A percentile compares a stretch with the other conserved stretches of the same genome.
These are phyloP conservation scores for Citeromyces matritensis DNA, from an alignment of 805 yeast genomes.

Conservation along the genomic window DNA sequence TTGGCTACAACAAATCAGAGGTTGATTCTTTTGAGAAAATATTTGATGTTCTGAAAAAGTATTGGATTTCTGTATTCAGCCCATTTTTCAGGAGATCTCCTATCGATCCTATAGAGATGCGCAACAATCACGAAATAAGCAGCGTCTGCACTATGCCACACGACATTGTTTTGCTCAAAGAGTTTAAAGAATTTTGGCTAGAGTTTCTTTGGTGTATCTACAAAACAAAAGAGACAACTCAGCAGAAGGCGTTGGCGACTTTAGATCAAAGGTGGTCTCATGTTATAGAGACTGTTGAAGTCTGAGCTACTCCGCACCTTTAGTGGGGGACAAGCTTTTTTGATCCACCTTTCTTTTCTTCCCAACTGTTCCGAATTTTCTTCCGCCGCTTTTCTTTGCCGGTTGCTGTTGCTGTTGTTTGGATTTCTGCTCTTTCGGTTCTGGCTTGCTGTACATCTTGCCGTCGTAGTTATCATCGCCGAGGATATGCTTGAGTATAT, in stretches of 20 bases:
- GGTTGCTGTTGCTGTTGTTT: background rate
- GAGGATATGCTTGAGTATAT: background rate
- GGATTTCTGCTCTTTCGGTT: slow-evolving; percentile 2
- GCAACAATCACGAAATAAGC: slow-evolving; percentile 9
- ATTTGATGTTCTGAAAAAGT: slow-evolving; percentile 23
- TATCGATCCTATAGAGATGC: slow-evolving; percentile 7
- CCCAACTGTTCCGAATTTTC: background rate
- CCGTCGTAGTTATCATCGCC: background rate
- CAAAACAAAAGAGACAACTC: slow-evolving; percentile 14
- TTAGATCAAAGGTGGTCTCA: background rate
- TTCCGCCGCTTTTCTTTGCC: background rate
- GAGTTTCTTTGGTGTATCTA: slow-evolving; percentile 27
- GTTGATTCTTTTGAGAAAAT: slow-evolving; percentile 24
- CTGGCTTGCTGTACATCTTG: slow-evolving; percentile 1
- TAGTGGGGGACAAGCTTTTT: slow-evolving; percentile 6
- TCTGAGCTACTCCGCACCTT: background rate
- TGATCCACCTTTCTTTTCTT: slow-evolving; percentile 10
- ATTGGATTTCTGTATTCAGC: slow-evolving; percentile 43
- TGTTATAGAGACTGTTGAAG: background rate
- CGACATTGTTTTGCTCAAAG: slow-evolving; percentile 12
- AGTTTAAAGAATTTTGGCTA: slow-evolving; percentile 39
- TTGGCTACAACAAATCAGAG: slow-evolving; percentile 27
- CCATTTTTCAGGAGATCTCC: slow-evolving; percentile 21
- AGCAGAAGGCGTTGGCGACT: slow-evolving; percentile 14
- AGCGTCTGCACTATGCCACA: slow-evolving; percentile 12